Evolutionary conservation across 2,329 filamentous ascomycete species (phyloP).

Genomic region (Chaetothyriales sp.): DNA sequence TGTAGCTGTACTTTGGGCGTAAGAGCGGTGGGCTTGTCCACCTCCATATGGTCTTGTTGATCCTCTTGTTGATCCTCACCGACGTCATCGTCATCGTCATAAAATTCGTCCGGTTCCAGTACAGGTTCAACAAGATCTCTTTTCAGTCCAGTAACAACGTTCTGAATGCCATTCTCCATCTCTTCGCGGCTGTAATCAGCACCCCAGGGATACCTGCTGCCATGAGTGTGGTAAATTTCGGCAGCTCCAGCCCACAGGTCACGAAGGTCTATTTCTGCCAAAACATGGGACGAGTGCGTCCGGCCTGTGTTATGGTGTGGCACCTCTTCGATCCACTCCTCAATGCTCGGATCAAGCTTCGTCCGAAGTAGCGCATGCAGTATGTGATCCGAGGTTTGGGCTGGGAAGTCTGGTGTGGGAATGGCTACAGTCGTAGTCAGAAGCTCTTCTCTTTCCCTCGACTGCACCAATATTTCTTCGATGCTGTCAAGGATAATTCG

Average conservation of each 20-base stretch:
- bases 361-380: slow-evolving; percentile 61
- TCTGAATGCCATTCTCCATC: slow-evolving; percentile 49
- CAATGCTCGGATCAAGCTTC: slow-evolving; percentile 65
- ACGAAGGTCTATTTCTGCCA: slow-evolving; percentile 30
- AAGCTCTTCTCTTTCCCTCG: slow-evolving; percentile 51
- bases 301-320: slow-evolving; percentile 30
- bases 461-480: slow-evolving; percentile 48
- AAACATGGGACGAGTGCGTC: not conserved
- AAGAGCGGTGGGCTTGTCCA: slow-evolving; percentile 11
- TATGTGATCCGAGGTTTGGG: slow-evolving; percentile 50
- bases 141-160: slow-evolving; percentile 56
- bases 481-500: slow-evolving; percentile 59
- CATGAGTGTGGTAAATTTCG: not conserved
- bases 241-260: slow-evolving; percentile 44
- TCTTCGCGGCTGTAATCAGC: slow-evolving; percentile 61
- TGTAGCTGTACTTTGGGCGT: not conserved
- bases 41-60: slow-evolving; percentile 37
- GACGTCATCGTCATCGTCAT: slow-evolving; percentile 36
- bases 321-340: slow-evolving; percentile 55
- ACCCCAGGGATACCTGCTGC: slow-evolving; percentile 25
- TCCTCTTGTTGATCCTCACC: slow-evolving; percentile 37
- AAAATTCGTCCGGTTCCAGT: slow-evolving; percentile 34
- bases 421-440: slow-evolving; percentile 59
- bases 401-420: slow-evolving; percentile 61
- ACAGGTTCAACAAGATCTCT: slow-evolving; percentile 37